Base-by-base conservation (phyloP, 2,329 filamentous ascomycete genomes). In the Anthostomella pinea region DNA sequence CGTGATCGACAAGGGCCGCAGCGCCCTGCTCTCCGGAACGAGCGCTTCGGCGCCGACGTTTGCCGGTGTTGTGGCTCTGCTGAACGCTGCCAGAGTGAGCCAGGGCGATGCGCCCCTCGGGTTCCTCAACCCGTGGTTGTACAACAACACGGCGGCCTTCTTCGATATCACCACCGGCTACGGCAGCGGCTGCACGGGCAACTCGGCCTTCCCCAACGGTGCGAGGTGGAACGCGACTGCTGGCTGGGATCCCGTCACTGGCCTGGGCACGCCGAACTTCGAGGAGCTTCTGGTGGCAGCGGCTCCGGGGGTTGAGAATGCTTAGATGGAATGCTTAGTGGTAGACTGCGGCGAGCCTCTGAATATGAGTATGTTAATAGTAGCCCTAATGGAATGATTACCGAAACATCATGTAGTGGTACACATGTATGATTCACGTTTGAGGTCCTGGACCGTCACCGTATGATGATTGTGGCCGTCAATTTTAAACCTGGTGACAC, bases 1-100 rank as follows among this genome's bases (percentile, higher is more conserved):
- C 0, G 53, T 60, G 15, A 30, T 57, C 27, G 57, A 60, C 43
- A 53, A 54, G 46, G 57, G 54, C 21, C 43, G 56, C 5, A 42
- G 34, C 9, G 35, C 49, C 5, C 42, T 51, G 19, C 35, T 58
- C 8, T 58, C 55, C 1, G 58, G 58, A 6, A 62, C 58, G 1
- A 59, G 56, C 13, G 66, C 65, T 2, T 62, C 63, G 2, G 53
- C 62, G 2, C 66, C 66, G 0, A 53, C 59, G 0, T 68, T 69
- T 21, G 64, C 64, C 3, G 54, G 62, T 2, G 60, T 68, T 1
- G 51, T 69, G 4, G 65, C 63, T 5, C 55, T 66, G 1, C 62
- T 70, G 24, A 69, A 69, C 27, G 66, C 66, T 11, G 65, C 66
- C 19, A 54, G 65, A 10, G 52, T 62, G 33, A 57, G 57, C 9